A percentile compares a stretch with the other conserved stretches of the same genome.
Evolutionary conservation across 2,329 filamentous ascomycete genomes (phyloP).

Genomic region (Pestalotiopsis fici): DNA sequence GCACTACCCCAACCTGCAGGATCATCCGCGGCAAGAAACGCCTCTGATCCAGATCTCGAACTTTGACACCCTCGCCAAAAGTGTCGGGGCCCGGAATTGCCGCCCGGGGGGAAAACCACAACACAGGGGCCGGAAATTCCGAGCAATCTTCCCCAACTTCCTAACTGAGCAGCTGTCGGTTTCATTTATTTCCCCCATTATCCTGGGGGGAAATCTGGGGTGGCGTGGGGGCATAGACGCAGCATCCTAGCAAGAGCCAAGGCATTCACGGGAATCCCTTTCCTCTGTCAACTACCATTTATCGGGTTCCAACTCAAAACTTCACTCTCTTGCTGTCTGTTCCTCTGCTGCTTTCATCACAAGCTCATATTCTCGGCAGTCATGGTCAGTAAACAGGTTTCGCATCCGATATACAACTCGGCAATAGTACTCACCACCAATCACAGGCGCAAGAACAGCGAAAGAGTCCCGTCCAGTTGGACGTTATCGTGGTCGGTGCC

Average conservation of each 20-base stretch:
- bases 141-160: background rate
- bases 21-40: background rate
- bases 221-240: background rate
- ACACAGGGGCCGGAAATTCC: background rate
- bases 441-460: slow-evolving; percentile 3
- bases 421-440: background rate
- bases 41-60: background rate
- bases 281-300: background rate
- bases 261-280: background rate
- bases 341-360: background rate
- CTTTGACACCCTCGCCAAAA: background rate
- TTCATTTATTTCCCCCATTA: slow-evolving; percentile 2
- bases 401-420: background rate
- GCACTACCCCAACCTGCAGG: background rate
- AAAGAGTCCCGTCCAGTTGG: slow-evolving; percentile 16
- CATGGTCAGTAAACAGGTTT: background rate
- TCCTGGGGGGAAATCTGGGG: background rate
- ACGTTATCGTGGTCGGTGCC: slow-evolving; percentile 43
- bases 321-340: background rate
- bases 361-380: background rate
- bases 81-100: background rate
- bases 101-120: background rate
- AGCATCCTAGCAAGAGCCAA: background rate
- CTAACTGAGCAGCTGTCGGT: background rate
- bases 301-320: background rate